These are phyloP conservation scores for Trichoderma brevicompactum DNA, from an alignment of 2,329 filamentous ascomycete genomes.

Conservation along the genomic window DNA sequence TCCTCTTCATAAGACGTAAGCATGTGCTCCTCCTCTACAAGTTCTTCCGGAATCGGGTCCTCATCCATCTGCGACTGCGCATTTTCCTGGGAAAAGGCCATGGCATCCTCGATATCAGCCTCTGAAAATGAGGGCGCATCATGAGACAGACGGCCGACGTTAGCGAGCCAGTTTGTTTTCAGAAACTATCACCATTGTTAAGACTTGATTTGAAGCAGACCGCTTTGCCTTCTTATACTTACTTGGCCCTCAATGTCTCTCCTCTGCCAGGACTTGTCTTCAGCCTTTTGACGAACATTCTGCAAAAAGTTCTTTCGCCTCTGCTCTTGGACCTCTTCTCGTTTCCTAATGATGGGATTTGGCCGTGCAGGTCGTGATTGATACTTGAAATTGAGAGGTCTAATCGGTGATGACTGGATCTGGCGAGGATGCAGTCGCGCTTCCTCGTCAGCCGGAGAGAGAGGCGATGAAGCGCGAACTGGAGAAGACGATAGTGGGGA, in stretches of 20 bases:
- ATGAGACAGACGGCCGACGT: slow-evolving; percentile 41
- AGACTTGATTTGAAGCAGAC: background rate
- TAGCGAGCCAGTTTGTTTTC: slow-evolving; percentile 43
- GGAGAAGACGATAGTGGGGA: slow-evolving; percentile 66
- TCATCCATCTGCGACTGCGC: slow-evolving; percentile 41
- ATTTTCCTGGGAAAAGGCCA: slow-evolving; percentile 42
- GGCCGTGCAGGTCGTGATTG: slow-evolving; percentile 60
- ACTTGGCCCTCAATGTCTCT: slow-evolving; percentile 65
- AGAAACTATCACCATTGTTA: slow-evolving; percentile 38
- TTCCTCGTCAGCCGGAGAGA: slow-evolving; percentile 51
- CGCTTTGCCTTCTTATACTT: slow-evolving; percentile 8
- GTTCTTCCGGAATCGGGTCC: slow-evolving; percentile 57
- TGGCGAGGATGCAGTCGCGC: slow-evolving; percentile 46
- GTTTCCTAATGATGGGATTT: slow-evolving; percentile 64
- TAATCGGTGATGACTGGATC: slow-evolving; percentile 52
- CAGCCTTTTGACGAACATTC: slow-evolving; percentile 63
- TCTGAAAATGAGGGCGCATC: slow-evolving; percentile 51
- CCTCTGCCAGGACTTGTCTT: slow-evolving; percentile 63
- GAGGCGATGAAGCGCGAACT: slow-evolving; percentile 55
- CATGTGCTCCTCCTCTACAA: slow-evolving; percentile 60
- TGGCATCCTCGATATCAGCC: slow-evolving; percentile 57
- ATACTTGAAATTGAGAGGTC: slow-evolving; percentile 52
- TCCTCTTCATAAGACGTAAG: slow-evolving; percentile 52
- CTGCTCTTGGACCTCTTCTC: slow-evolving; percentile 66
- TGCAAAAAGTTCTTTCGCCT: slow-evolving; percentile 71